Percentiles rank a stretch among this genome's conserved stretches.
Conservation (phyloP, 2,329 filamentous ascomycete genomes). For the Lachnellula subtilissima region DNA sequence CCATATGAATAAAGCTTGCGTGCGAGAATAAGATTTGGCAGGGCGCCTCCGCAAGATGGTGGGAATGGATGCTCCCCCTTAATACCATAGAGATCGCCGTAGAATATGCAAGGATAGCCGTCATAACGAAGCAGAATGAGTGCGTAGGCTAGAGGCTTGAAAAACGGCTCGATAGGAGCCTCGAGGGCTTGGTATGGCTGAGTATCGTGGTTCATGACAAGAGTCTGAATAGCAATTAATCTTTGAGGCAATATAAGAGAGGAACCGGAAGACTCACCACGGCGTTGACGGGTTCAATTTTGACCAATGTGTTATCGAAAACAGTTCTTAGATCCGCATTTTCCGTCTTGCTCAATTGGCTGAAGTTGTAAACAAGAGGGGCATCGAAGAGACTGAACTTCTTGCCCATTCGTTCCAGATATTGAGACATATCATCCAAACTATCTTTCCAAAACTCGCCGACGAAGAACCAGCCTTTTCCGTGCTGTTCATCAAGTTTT, state of each 20-base stretch:
- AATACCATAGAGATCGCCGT: constrained; percentile 64
- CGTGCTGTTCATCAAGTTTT: constrained; percentile 46
- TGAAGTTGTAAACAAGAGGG: constrained; percentile 65
- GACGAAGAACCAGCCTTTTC: constrained; percentile 57
- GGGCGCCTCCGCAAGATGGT: constrained; percentile 48
- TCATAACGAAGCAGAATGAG: constrained; percentile 62
- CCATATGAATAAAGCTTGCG: constrained; percentile 65
- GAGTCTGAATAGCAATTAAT: constrained; percentile 41
- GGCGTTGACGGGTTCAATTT: constrained; percentile 48
- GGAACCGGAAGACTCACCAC: constrained; percentile 41
- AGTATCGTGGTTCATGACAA: constrained; percentile 71
- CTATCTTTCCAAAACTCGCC: constrained; percentile 67
- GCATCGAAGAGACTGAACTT: constrained; percentile 62
- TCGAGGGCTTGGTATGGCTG: constrained; percentile 59
- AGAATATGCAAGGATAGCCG: constrained; percentile 65
- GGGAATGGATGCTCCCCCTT: constrained; percentile 41
- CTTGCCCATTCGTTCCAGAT: constrained; percentile 53
- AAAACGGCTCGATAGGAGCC: constrained; percentile 57
- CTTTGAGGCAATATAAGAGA: background rate
- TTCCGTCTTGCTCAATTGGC: constrained; percentile 49
- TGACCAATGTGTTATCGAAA: constrained; percentile 56
- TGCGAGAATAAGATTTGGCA: constrained; percentile 56
- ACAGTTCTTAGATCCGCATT: constrained; percentile 58
- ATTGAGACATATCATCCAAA: constrained; percentile 48
- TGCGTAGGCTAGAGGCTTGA: constrained; percentile 68